phyloP scores from a whole-genome alignment of 805 yeast species.

The Wickerhamomyces queroliae region DNA sequence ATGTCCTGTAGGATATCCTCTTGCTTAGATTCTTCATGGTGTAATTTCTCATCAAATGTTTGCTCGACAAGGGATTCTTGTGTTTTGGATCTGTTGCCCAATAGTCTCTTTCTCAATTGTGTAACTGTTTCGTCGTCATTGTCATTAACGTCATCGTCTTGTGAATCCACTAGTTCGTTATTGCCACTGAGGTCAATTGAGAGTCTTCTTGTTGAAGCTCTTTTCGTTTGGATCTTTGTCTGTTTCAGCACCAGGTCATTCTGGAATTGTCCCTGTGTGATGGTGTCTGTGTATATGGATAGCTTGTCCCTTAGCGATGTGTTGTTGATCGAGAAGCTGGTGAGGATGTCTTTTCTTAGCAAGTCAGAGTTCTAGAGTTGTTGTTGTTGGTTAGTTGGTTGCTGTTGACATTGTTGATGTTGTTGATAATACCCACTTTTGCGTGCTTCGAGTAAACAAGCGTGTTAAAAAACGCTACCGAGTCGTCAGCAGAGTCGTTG shows the following conservation, averaged over 20 bases:
- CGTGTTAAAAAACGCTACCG: slow-evolving; percentile 7
- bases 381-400: not conserved
- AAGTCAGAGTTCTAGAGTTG: not conserved
- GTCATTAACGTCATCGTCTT: not conserved
- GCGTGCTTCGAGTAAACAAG: slow-evolving; percentile 9
- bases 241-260: slow-evolving; percentile 7
- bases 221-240: slow-evolving; percentile 4
- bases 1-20: slow-evolving; percentile 31
- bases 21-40: slow-evolving; percentile 31
- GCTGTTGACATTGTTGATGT: not conserved
- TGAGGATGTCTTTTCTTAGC: not conserved
- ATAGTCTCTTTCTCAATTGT: slow-evolving; percentile 26
- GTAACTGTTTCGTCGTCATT: slow-evolving; percentile 24
- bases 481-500: not conserved
- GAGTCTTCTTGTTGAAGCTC: slow-evolving; percentile 10
- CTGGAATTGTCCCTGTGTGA: slow-evolving; percentile 6
- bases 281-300: slow-evolving; percentile 1
- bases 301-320: not conserved
- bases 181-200: slow-evolving; percentile 17
- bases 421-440: slow-evolving; percentile 3
- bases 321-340: slow-evolving; percentile 1
- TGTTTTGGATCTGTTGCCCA: slow-evolving; percentile 15
- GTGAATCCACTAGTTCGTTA: slow-evolving; percentile 2
- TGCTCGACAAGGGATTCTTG: slow-evolving; percentile 1
- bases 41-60: slow-evolving; percentile 29